A percentile compares a stretch with the other conserved stretches of the same genome.
Conservation (phyloP, 176 grass and related monocot genomes). For the Carex cristatella region DNA sequence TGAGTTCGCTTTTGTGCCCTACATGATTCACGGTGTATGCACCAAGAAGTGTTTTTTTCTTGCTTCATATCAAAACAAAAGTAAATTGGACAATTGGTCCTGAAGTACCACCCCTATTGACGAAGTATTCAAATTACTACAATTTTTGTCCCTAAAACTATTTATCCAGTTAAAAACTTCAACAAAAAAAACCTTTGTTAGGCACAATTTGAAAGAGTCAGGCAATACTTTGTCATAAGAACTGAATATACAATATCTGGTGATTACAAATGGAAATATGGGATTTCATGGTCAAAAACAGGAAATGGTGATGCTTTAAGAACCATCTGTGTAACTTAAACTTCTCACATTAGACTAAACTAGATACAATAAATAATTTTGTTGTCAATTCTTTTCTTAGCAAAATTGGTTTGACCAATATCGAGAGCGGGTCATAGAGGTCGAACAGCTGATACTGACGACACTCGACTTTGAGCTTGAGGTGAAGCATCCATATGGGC, state of each 20-base stretch:
- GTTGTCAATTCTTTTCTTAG: conserved; percentile 32
- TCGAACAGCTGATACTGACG: conserved; percentile 84
- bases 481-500: conserved; percentile 74
- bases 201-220: background rate
- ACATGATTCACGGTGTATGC: conserved; percentile 54
- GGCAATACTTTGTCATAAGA: background rate
- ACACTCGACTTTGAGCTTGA: conserved; percentile 92
- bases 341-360: background rate
- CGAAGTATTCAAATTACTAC: background rate
- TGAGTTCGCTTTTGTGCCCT: conserved; percentile 51
- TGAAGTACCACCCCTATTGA: background rate
- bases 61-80: conserved; percentile 6
- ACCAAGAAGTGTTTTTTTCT: background rate
- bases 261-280: background rate
- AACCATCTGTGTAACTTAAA: background rate
- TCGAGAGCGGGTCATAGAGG: conserved; percentile 57
- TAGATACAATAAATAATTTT: background rate
- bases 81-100: background rate
- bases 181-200: background rate
- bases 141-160: background rate
- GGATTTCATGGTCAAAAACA: background rate
- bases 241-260: background rate
- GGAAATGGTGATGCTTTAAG: conserved; percentile 8
- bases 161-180: background rate
- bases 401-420: conserved; percentile 88